Base-by-base conservation (phyloP, 1,284 basidiomycete species). In the Baeospora myosura region DNA sequence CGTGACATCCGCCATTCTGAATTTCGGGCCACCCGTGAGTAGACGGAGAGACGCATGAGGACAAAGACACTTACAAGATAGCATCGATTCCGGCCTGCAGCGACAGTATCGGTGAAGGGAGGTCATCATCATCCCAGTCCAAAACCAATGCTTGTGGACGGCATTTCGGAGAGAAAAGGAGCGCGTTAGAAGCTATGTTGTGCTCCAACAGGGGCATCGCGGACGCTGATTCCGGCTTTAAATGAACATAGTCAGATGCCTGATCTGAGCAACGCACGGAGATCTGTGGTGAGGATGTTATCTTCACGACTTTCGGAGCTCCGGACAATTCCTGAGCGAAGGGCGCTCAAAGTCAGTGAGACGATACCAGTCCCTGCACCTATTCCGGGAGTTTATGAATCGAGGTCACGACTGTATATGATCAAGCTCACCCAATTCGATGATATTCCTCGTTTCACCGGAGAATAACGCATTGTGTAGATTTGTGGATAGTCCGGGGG, bases 1-100 rank as follows among this genome's bases (percentile, higher is more conserved):
- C 0, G 88, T 83, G 6, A 93, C 87, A 54, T 94, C 90, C 10
- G 89, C 87, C 76, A 92, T 89, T 42, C 89, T 89, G 49, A 16
- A 38, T 29, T 24, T n/a, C n/a, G n/a, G n/a, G n/a, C 8, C 26
- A n/a, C 26, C 26, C 8, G 28, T 7, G 31, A 16, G 32, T 24
- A 35, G 41, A 20, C 34, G 23, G 12, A 41, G 29, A 24, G 28
- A 18, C n/a, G 30, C 32, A 39, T 21, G 2, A 31, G 29, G 21
- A 45, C 18, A n/a, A 53, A 53, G 40, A 37, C 3, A 53, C 71
- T 34, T 55, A 80, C 81, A 81, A 53, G 28, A 87, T 73, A 30
- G 68, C 59, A 52, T 85, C 75, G 28, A 84, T 63, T 3, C 54
- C 60, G 0, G 59, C 51, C 5, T 62, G 48, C 8, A n/a, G 49